Base-by-base conservation (phyloP, 192 early-diverging fungal species). In the Coemansia sp. region DNA sequence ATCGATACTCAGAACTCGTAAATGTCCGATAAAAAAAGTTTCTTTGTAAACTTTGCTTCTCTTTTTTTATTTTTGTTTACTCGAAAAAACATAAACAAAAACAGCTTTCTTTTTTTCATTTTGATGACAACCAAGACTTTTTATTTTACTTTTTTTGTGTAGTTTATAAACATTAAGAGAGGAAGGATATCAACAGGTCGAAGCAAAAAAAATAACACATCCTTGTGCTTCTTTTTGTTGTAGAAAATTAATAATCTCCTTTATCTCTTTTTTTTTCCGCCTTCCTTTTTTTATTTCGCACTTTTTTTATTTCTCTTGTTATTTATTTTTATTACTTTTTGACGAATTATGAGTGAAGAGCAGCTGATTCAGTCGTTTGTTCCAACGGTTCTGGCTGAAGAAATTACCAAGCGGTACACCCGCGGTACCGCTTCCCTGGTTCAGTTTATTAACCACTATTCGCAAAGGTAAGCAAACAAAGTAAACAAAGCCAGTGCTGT, bases 391-490 rank as follows among this genome's bases (percentile, higher is more conserved):
- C 69, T 81, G 30, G 69, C 78, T 2, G 73, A 69, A 16, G 78
- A 81, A 58, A 64, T 81, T 36, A 55, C 45, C n/a, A 58, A 45
- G 31, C 73, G 78, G 25, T 81, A 75, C 52, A 54, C 38, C 28
- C 38, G 29, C 4, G 78, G 78, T 12, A 69, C 49, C 12, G 56
- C 48, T 12, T 63, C 74, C 18, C 67, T 81, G 51, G 30, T 33
- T 16, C 66, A 64, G 42, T 71, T 81, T 68, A 67, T 75, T 38
- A 67, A 69, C 36, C 69, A 81, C 49, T 72, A 72, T 56, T 59
- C 69, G 16, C 67, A 77, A 40, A 64, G 75, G 75, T 77, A 68
- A 18, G 50, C n/a, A 42, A 29, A 30, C 52, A 17, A 30, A 38
- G n/a, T n/a, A n/a, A n/a, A n/a, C n/a, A 18, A 17, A 54, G 18